A percentile compares a stretch with the other conserved stretches of the same genome.
Evolutionary conservation across 1,284 basidiomycete genomes (phyloP).

Genomic region (Naganishia albida): DNA sequence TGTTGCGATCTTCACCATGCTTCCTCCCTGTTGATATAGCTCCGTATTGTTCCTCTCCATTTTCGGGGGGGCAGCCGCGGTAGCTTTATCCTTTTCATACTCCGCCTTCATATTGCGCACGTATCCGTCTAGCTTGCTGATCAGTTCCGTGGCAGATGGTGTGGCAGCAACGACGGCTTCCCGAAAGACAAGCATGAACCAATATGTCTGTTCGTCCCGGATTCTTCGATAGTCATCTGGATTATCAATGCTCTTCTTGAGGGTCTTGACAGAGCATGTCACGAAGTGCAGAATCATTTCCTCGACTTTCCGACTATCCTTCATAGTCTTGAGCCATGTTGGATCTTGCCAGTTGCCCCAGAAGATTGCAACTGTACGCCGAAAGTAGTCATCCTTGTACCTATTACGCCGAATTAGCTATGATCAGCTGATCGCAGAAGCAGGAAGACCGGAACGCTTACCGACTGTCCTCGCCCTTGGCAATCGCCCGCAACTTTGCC

Average conservation of each 20-base stretch:
- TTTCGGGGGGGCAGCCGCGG: slow-evolving; percentile 3
- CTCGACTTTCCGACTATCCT: slow-evolving; percentile 94
- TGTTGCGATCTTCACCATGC: slow-evolving; percentile 28
- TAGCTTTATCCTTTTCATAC: slow-evolving; percentile 16
- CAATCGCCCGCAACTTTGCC: slow-evolving; percentile 80
- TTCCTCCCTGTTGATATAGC: slow-evolving; percentile 23
- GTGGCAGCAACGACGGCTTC: slow-evolving; percentile 13
- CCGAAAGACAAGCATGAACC: slow-evolving; percentile 37
- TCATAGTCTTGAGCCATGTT: slow-evolving; percentile 81
- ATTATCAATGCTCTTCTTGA: slow-evolving; percentile 78
- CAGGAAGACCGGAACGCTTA: slow-evolving; percentile 56
- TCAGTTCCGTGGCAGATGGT: slow-evolving; percentile 18
- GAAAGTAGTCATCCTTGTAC: slow-evolving; percentile 81
- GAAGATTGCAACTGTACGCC: slow-evolving; percentile 84
- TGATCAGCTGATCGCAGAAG: not conserved
- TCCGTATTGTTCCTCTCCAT: slow-evolving; percentile 22
- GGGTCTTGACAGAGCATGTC: slow-evolving; percentile 77
- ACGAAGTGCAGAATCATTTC: slow-evolving; percentile 95
- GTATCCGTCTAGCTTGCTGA: slow-evolving; percentile 29
- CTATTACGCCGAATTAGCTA: slow-evolving; percentile 55
- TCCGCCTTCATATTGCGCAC: slow-evolving; percentile 29
- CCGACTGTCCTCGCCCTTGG: slow-evolving; percentile 84
- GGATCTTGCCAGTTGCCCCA: slow-evolving; percentile 85
- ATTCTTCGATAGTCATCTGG: slow-evolving; percentile 28
- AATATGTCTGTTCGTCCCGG: slow-evolving; percentile 34